Evolutionary conservation across 1,284 basidiomycete species (phyloP).

Genomic region (Lentinula novae-zelandiae): DNA sequence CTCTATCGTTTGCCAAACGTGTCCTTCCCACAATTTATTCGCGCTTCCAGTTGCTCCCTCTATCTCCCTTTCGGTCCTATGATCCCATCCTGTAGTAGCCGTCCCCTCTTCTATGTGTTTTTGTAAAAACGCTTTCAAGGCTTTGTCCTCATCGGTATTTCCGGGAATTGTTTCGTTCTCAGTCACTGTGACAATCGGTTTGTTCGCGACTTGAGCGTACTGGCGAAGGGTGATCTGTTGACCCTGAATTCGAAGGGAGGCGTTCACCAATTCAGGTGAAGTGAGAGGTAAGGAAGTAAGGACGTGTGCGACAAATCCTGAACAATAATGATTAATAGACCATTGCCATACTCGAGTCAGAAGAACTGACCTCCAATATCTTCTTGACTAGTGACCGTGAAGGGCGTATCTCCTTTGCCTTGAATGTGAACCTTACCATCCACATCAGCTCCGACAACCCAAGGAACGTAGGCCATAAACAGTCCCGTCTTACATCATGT

Average conservation of each 20-base stretch:
- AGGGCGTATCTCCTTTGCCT: conserved; percentile 18
- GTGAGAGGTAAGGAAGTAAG: conserved; percentile 24
- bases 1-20: conserved; percentile 15
- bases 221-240: conserved; percentile 19
- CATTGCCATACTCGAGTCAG: neutral
- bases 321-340: neutral
- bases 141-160: neutral
- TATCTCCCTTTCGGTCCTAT: conserved; percentile 1
- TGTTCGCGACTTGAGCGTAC: conserved; percentile 17
- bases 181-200: conserved; percentile 17
- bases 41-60: conserved; percentile 11
- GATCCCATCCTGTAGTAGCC: conserved; percentile 16
- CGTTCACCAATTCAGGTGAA: conserved; percentile 17
- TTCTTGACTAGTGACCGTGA: conserved; percentile 18
- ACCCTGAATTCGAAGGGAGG: conserved; percentile 26
- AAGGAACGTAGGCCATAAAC: neutral
- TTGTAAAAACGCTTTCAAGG: neutral
- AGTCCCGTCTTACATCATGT: neutral
- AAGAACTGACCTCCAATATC: conserved; percentile 19
- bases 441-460: conserved; percentile 4
- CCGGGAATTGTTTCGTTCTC: conserved; percentile 2
- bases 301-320: conserved; percentile 26
- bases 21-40: conserved; percentile 21
- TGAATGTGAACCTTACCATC: conserved; percentile 17
- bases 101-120: neutral